These are phyloP conservation scores for Entoloma clypeatum DNA, from an alignment of 1,284 basidiomycete species.

Conservation along the genomic window DNA sequence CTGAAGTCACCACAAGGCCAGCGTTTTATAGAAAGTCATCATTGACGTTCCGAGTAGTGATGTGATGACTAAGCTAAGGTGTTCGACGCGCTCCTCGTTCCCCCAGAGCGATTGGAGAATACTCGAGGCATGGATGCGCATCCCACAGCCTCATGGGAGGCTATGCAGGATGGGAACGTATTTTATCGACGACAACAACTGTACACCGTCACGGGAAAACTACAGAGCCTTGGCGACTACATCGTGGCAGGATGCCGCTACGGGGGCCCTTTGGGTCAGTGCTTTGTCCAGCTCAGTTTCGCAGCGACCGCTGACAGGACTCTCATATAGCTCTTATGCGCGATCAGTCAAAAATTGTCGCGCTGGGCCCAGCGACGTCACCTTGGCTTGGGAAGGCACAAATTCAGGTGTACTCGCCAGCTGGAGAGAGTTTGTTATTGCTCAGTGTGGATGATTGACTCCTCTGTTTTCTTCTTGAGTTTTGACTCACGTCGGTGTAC, in stretches of 20 bases:
- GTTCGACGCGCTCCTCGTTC: no score
- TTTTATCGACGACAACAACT: conserved; percentile 81
- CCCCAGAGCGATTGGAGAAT: not conserved
- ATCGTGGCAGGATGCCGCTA: conserved; percentile 79
- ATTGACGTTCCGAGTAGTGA: no score
- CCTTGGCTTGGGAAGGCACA: conserved; percentile 69
- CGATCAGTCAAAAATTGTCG: conserved; percentile 78
- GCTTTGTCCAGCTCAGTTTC: not conserved
- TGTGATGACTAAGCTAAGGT: no score
- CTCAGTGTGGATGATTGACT: conserved; percentile 62
- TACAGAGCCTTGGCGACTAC: conserved; percentile 80
- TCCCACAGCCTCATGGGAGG: conserved; percentile 75
- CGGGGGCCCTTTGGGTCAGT: conserved; percentile 84
- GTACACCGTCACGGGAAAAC: conserved; percentile 80
- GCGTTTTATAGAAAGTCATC: no score
- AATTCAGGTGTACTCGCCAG: conserved; percentile 72
- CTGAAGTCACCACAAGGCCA: no score
- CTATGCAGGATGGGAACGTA: conserved; percentile 73
- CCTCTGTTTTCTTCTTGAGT: conserved; percentile 13
- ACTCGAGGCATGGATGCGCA: conserved; percentile 48
- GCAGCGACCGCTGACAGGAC: not conserved
- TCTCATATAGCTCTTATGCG: conserved; percentile 72
- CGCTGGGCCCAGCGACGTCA: conserved; percentile 62
- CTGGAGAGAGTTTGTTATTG: conserved; percentile 61
- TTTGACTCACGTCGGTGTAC: conserved; percentile 16